Percentiles rank a stretch among this genome's conserved stretches.
Evolutionary conservation across 1,284 basidiomycete species (phyloP).

Genomic region (Tilletiopsis washingtonensis): DNA sequence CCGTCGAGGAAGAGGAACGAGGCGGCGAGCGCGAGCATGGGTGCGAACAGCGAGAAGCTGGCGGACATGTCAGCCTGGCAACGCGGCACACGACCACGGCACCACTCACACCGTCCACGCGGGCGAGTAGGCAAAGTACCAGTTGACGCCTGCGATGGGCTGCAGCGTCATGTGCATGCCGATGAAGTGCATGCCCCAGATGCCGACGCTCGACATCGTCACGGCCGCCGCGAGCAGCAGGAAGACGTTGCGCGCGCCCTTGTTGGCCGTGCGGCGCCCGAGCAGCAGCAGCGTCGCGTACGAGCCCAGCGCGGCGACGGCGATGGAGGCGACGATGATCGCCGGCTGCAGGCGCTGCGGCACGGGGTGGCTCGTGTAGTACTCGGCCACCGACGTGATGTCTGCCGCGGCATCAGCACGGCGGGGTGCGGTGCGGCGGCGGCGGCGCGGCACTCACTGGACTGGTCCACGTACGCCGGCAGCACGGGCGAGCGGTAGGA

Average conservation of each 20-base stretch:
- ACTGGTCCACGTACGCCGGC: neutral
- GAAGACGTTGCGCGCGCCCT: conserved; percentile 49
- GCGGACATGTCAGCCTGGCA: too few species aligned
- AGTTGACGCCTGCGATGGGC: conserved; percentile 46
- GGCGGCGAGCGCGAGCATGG: conserved; percentile 49
- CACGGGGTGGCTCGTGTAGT: conserved; percentile 47
- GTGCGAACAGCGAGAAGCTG: conserved; percentile 52
- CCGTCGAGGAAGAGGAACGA: conserved; percentile 52
- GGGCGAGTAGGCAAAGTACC: conserved; percentile 49
- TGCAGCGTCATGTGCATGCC: conserved; percentile 50
- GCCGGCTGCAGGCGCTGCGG: conserved; percentile 49
- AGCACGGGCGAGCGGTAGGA: neutral
- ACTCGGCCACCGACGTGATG: conserved; percentile 42
- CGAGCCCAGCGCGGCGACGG: conserved; percentile 52
- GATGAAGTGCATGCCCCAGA: conserved; percentile 51
- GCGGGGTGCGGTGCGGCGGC: neutral
- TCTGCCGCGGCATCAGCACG: conserved; percentile 11
- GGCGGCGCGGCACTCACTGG: neutral
- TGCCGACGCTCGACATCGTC: conserved; percentile 41
- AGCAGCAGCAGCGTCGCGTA: conserved; percentile 52
- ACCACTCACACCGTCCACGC: conserved; percentile 53
- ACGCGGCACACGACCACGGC: too few species aligned
- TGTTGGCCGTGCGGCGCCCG: conserved; percentile 49
- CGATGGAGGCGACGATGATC: conserved; percentile 51
- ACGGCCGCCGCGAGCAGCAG: conserved; percentile 56